Percentiles rank a stretch among this genome's conserved stretches.
These are phyloP conservation scores for Penicillium angulare DNA, from an alignment of 495 filamentous ascomycete genomes.

Conservation along the genomic window DNA sequence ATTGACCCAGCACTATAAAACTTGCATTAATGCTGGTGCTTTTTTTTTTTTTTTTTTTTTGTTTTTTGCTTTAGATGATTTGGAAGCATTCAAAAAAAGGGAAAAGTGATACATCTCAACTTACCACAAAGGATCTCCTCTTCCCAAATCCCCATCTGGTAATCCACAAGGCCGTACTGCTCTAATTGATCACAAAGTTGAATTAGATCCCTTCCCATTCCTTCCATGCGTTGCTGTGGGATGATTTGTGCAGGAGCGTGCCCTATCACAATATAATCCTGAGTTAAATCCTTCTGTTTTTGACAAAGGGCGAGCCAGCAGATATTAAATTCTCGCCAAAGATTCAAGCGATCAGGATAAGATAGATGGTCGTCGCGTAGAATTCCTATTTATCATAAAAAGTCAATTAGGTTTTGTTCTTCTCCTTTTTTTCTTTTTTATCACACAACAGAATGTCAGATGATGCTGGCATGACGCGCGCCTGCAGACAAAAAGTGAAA, in stretches of 20 bases:
- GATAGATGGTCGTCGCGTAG: conserved; percentile 71
- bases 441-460: no score
- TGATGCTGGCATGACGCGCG: conserved; percentile 22
- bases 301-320: conserved; percentile 90
- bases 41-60: conserved; percentile 3
- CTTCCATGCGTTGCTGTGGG: conserved; percentile 64
- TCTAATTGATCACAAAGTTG: conserved; percentile 83
- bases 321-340: conserved; percentile 95
- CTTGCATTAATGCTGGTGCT: no score
- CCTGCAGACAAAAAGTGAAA: conserved; percentile 9
- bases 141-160: conserved; percentile 95
- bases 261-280: conserved; percentile 56
- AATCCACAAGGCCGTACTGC: conserved; percentile 88
- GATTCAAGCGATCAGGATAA: conserved; percentile 66
- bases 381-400: conserved; percentile 52
- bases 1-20: conserved; percentile 62
- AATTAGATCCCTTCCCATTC: conserved; percentile 78
- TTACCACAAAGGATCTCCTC: conserved; percentile 83
- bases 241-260: conserved; percentile 64
- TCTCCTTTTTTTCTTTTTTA: no score
- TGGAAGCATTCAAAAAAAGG: no score
- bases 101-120: no score
- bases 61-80: background rate
- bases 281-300: conserved; percentile 76
- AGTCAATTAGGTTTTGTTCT: conserved; percentile 25